Evolutionary conservation across 345 rosid genomes (phyloP).

Genomic region (Populus alba): DNA sequence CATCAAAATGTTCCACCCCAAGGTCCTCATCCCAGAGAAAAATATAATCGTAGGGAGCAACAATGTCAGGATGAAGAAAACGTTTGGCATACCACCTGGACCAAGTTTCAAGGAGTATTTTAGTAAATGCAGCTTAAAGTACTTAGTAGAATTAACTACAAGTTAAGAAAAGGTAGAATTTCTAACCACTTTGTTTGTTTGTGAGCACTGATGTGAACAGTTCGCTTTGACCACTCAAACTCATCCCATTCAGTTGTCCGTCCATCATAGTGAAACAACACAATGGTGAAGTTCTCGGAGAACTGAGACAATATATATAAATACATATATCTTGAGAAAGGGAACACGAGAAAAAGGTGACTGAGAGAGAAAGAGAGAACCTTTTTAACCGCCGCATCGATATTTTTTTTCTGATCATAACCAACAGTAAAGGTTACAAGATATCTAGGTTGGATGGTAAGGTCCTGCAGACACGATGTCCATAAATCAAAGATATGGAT

Average conservation of each 20-base stretch:
- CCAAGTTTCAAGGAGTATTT: conserved; percentile 7
- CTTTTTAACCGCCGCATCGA: conserved; percentile 81
- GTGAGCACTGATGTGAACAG: conserved; percentile 75
- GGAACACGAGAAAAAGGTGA: neutral
- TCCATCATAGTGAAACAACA: conserved; percentile 93
- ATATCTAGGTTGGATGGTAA: conserved; percentile 56
- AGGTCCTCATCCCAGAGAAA: conserved; percentile 99
- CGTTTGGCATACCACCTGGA: conserved; percentile 96
- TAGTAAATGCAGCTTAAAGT: conserved; percentile 11
- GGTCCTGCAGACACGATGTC: conserved; percentile 68
- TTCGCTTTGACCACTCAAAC: conserved; percentile 91
- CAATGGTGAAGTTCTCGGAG: conserved; percentile 80
- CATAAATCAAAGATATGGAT: conserved; percentile 16
- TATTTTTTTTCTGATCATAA: conserved; percentile 64
- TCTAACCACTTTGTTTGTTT: conserved; percentile 94
- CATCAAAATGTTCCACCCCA: conserved; percentile 77
- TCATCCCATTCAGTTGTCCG: conserved; percentile 82
- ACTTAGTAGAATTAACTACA: neutral
- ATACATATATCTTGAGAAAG: neutral
- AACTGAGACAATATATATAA: conserved; percentile 45
- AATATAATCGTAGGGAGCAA: conserved; percentile 80
- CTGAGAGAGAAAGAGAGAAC: conserved; percentile 28
- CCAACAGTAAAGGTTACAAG: conserved; percentile 94
- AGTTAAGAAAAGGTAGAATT: conserved; percentile 6
- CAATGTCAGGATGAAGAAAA: conserved; percentile 92